Base-by-base conservation (phyloP, 345 rosid species). In the Kernera saxatilis region DNA sequence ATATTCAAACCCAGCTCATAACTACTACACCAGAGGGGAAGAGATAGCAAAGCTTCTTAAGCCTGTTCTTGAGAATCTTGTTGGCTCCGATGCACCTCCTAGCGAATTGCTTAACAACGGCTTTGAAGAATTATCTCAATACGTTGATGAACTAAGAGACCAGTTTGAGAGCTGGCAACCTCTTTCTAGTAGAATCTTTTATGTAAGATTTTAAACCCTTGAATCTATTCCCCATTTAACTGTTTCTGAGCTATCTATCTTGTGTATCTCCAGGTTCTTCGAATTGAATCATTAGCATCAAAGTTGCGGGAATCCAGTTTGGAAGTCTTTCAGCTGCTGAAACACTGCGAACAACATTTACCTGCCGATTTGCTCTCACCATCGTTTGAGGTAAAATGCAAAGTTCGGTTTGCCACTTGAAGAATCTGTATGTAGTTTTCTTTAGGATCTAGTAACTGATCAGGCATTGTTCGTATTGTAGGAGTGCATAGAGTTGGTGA, bases 41-140 rank as follows among this genome's bases (percentile, higher is more conserved):
- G 94, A 87, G 45, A 81, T 92, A 56, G 60, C 86, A 73, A 92
- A 80, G 83, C 74, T 90, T 72, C 76, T 92, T 77, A 88, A 84
- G 76, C 98, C 94, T 68, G 69, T 95, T 70, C 92, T 95, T 70
- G 85, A 86, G 64, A 80, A 82, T 43, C 78, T 92, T 9, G 56
- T 76, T 77, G 88, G 80, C 70, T 87, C 87, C 75, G 85, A 85
- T 79, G 36, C 85, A 51, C 70, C 87, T 78, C 83, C 83, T 40
- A 72, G 76, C 61, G 97, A 85, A 23, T 69, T 77, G 68, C 88
- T 90, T 58, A 77, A 74, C 59, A 86, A 85, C 50, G 78, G 82
- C 5, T 86, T 86, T 62, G 84, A 83, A 82, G 97, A 89, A 25
- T 80, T 92, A 61, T 63, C 79, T 73, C 94, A 81, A 61, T 84